Evolutionary conservation across 2,329 filamentous ascomycete species (phyloP).

Genomic region (Trichoderma breve): DNA sequence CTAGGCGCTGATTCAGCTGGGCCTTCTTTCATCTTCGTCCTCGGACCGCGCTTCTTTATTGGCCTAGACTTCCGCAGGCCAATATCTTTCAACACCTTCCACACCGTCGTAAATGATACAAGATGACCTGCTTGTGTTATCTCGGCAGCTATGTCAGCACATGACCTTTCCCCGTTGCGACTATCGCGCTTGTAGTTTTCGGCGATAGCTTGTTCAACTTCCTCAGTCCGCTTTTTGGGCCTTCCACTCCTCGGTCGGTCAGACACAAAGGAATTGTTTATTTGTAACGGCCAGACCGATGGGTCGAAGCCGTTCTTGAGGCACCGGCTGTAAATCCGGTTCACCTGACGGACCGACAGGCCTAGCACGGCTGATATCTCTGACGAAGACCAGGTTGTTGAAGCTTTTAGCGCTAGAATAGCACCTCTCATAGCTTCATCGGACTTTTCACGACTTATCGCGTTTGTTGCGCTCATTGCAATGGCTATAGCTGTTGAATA

Average conservation of each 20-base stretch:
- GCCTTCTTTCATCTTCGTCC: background rate
- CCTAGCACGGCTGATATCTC: background rate
- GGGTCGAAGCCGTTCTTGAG: background rate
- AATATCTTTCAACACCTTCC: background rate
- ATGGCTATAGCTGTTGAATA: background rate
- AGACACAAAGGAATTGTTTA: background rate
- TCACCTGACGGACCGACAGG: background rate
- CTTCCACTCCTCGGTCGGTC: background rate
- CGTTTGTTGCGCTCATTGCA: background rate
- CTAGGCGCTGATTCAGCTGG: background rate
- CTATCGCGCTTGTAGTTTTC: background rate
- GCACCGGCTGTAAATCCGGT: background rate
- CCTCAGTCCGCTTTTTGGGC: background rate
- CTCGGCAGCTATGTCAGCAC: background rate
- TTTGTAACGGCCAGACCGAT: background rate
- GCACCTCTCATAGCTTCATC: background rate
- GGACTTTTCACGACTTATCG: background rate
- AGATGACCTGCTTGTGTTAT: background rate
- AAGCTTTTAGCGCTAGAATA: background rate
- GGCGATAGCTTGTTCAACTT: background rate
- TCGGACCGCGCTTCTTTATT: background rate
- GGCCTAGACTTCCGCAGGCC: background rate
- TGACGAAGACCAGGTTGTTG: background rate
- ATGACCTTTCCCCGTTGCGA: background rate
- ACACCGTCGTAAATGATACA: background rate